Evolutionary conservation across 352 stramenopile genomes (phyloP).

Genomic region (Globisporangium rhizosaccharum): DNA sequence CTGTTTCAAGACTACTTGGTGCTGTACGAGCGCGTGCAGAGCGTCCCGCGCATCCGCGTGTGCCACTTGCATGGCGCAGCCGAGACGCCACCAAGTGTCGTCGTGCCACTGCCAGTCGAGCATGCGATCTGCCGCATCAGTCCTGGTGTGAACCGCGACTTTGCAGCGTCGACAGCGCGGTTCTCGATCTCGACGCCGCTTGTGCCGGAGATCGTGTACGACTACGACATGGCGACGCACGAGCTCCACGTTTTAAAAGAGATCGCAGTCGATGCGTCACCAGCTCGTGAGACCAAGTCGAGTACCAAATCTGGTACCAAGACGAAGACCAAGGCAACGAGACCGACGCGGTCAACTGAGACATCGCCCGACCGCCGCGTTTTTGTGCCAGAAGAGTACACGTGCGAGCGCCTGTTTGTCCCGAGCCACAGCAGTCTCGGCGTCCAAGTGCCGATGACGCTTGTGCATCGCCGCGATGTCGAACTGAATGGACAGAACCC

Average conservation of each 20-base stretch:
- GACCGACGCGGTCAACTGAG: conserved; percentile 1
- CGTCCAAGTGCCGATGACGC: conserved; percentile 61
- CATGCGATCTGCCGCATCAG: conserved; percentile 54
- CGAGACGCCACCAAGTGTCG: conserved; percentile 17
- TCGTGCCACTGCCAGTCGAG: conserved; percentile 52
- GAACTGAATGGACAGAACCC: conserved; percentile 53
- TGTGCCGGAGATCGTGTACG: conserved; percentile 69
- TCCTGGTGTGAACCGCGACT: conserved; percentile 82
- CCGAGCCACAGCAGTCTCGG: conserved; percentile 29
- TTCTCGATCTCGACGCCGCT: conserved; percentile 74
- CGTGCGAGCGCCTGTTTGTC: conserved; percentile 37
- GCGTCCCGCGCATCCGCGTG: conserved; percentile 71
- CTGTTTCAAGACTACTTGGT: conserved; percentile 77
- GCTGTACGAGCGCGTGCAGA: conserved; percentile 73
- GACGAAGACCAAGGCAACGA: background rate
- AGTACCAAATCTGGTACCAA: background rate
- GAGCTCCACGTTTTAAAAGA: conserved; percentile 54
- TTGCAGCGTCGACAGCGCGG: conserved; percentile 41
- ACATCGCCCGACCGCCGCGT: too few species aligned
- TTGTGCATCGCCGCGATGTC: conserved; percentile 68
- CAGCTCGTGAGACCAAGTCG: background rate
- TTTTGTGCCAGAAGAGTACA: conserved; percentile 28
- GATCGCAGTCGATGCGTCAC: conserved; percentile 17
- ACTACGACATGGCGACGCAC: conserved; percentile 61
- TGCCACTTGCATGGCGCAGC: conserved; percentile 13